phyloP scores from a whole-genome alignment of 805 yeast species.

The Metschnikowia hibisci region DNA sequence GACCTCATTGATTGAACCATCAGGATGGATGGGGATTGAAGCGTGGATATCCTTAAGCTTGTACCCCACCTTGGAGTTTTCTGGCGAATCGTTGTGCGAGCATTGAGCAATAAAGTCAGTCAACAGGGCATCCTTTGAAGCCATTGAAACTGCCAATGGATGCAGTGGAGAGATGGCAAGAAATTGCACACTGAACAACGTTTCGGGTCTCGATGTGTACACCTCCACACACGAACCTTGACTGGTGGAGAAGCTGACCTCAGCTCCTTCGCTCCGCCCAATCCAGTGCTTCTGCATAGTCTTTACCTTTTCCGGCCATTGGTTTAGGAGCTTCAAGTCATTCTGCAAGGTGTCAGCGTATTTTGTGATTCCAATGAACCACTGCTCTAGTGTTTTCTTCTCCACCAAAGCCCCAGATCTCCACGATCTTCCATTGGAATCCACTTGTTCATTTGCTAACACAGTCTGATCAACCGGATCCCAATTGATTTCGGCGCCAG shows the following conservation, averaged over 20 bases:
- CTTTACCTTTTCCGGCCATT: conserved; percentile 89
- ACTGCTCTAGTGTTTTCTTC: conserved; percentile 73
- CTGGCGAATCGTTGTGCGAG: conserved; percentile 39
- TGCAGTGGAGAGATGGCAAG: conserved; percentile 75
- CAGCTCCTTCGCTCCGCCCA: conserved; percentile 80
- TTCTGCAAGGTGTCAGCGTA: conserved; percentile 64
- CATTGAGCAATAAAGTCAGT: conserved; percentile 44
- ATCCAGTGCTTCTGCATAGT: conserved; percentile 94
- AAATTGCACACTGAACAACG: conserved; percentile 78
- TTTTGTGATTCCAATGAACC: conserved; percentile 90
- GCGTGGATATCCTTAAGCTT: conserved; percentile 42
- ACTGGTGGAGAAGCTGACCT: conserved; percentile 48
- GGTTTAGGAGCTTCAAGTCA: conserved; percentile 57
- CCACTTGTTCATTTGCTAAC: conserved; percentile 94
- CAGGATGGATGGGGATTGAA: conserved; percentile 54
- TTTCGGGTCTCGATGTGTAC: conserved; percentile 90
- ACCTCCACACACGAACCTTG: conserved; percentile 37
- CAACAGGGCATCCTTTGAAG: conserved; percentile 39
- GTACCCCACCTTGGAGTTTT: conserved; percentile 51
- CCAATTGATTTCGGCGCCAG: conserved; percentile 92
- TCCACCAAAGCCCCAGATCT: conserved; percentile 95
- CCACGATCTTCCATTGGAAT: conserved; percentile 88
- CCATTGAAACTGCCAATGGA: conserved; percentile 45
- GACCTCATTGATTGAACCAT: conserved; percentile 13
- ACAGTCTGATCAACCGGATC: conserved; percentile 96